Base-by-base conservation (phyloP, 192 early-diverging fungal species). In the Coemansia javaensis region DNA sequence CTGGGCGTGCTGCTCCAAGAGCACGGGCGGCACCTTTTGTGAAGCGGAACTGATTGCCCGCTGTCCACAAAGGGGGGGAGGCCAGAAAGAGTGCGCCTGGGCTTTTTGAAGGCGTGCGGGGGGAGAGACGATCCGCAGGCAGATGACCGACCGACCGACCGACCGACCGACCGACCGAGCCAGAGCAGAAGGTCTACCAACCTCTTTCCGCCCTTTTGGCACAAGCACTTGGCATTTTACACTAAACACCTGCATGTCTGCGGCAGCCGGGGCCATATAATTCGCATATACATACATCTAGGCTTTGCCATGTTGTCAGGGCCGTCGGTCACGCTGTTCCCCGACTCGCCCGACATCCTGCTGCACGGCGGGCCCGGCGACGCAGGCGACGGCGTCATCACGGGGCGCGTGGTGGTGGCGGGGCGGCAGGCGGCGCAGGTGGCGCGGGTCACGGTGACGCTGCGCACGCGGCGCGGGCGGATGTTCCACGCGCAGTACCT, bases 1-100 rank as follows among this genome's bases (percentile, higher is more conserved):
- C 40, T 66, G 24, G 71, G 71, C 7, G 48, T 75, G 14, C 37
- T 75, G 20, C 48, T 75, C 15, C 71, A 75, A 33, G 71, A 75
- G 27, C 53, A 75, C 40, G 49, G 55, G 44, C 43, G 43, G 20
- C 37, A 53, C 34, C 44, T 75, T 4, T n/a, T 75, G 21, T 62
- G 40, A 45, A 36, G 16, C 7, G 11, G 35, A 12, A 7, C 3
- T 8, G 4, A 15, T 17, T 15, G 6, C 8, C 4, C 32, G 14
- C 32, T 30, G 5, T 30, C 5, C 14, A 14, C 11, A 32, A 32
- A 13, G 32, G 24, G 24, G n/a, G n/a, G n/a, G n/a, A n/a, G n/a
- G n/a, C n/a, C n/a, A n/a, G n/a, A n/a, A n/a, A n/a, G n/a, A n/a
- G n/a, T n/a, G n/a, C n/a, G n/a, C n/a, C n/a, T n/a, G n/a, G n/a